phyloP scores from a whole-genome alignment of 1,284 basidiomycete species.

The Ceratobasidium sp. region DNA sequence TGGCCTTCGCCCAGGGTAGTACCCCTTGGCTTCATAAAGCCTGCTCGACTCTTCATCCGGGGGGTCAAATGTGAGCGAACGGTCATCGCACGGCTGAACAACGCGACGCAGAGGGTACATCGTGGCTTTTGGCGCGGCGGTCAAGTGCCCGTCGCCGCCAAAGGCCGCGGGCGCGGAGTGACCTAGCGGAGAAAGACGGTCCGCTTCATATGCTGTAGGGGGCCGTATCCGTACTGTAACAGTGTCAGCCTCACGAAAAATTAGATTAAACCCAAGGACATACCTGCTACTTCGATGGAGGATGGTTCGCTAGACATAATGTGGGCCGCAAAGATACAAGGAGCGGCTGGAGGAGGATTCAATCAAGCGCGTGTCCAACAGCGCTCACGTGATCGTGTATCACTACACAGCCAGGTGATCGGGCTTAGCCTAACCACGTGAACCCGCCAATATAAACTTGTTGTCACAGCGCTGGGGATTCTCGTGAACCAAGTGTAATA shows the following conservation, averaged over 20 bases:
- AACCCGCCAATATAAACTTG: too few relatives aligned
- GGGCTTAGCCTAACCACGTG: too few relatives aligned
- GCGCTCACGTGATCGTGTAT: slow-evolving; percentile 35
- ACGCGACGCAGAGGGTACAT: slow-evolving; percentile 67
- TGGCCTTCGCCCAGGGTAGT: slow-evolving; percentile 83
- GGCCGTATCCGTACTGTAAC: slow-evolving; percentile 87
- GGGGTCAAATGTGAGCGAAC: slow-evolving; percentile 94
- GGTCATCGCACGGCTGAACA: slow-evolving; percentile 83
- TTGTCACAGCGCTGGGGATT: too few relatives aligned
- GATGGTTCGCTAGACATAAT: slow-evolving; percentile 78
- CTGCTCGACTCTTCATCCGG: slow-evolving; percentile 82
- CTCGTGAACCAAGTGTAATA: too few relatives aligned
- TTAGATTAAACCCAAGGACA: slow-evolving; percentile 48
- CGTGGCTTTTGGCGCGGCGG: slow-evolving; percentile 65
- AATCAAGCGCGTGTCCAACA: slow-evolving; percentile 44
- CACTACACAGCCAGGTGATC: too few relatives aligned
- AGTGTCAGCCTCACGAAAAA: slow-evolving; percentile 42
- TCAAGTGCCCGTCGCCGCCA: slow-evolving; percentile 83
- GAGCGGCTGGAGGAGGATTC: slow-evolving; percentile 17
- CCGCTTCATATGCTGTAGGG: slow-evolving; percentile 83
- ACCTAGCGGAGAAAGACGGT: slow-evolving; percentile 74
- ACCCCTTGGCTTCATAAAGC: slow-evolving; percentile 82
- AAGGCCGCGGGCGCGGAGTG: slow-evolving; percentile 71
- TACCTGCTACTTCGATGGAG: slow-evolving; percentile 87
- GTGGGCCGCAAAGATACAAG: slow-evolving; percentile 27